Evolutionary conservation across 2,329 filamentous ascomycete species (phyloP).

Genomic region (Claviceps citrina): DNA sequence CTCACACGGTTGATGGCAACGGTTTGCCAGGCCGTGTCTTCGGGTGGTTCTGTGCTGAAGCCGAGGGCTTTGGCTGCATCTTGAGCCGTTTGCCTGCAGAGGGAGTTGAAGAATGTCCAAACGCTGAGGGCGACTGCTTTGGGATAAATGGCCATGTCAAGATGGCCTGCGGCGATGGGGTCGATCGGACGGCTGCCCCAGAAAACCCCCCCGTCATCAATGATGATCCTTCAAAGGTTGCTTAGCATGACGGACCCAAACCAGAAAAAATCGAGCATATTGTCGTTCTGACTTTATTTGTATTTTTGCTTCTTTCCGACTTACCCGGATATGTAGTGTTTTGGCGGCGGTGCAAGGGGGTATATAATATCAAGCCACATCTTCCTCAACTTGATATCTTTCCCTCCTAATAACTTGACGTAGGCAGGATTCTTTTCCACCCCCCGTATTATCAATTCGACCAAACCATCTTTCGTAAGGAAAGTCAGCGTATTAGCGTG

Average conservation of each 20-base stretch:
- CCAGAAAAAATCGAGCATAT: not conserved
- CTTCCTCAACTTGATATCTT: constrained; percentile 31
- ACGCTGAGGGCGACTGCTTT: constrained; percentile 33
- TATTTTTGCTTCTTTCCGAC: no score
- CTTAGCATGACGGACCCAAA: constrained; percentile 4
- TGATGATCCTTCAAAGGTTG: constrained; percentile 25
- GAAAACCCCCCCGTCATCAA: constrained; percentile 33
- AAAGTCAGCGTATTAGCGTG: not conserved
- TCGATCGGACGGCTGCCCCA: constrained; percentile 35
- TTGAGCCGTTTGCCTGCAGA: constrained; percentile 29
- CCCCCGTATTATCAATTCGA: constrained; percentile 19
- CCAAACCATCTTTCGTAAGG: constrained; percentile 14
- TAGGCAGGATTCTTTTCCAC: constrained; percentile 26
- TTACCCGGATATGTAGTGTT: constrained; percentile 45
- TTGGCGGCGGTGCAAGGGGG: constrained; percentile 42
- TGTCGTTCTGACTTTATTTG: not conserved
- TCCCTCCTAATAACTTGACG: constrained; percentile 30
- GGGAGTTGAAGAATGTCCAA: constrained; percentile 35
- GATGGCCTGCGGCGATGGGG: constrained; percentile 26
- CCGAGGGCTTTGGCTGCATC: constrained; percentile 32
- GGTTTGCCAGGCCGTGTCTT: constrained; percentile 19
- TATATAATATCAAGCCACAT: constrained; percentile 48
- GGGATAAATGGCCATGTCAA: constrained; percentile 38
- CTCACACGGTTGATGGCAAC: constrained; percentile 16
- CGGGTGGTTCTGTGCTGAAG: constrained; percentile 15